Percentiles rank a stretch among this genome's conserved stretches.
Evolutionary conservation across 257 asterid genomes (phyloP).

Genomic region (Salvia splendens): DNA sequence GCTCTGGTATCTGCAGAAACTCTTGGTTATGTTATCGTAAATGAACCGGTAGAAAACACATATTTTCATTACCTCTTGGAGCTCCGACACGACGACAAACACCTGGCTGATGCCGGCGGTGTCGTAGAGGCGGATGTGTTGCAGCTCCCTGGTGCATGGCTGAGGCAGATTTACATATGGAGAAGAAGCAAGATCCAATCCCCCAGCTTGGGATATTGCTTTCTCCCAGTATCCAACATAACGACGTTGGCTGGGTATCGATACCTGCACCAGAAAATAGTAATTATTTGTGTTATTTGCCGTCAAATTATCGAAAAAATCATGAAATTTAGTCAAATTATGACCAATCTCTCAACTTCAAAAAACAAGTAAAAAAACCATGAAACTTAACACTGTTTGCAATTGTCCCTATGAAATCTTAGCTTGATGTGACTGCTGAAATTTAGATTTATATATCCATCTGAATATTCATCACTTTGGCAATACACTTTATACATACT

Average conservation of each 20-base stretch:
- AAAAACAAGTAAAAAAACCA: too few relatives aligned
- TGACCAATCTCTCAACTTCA: too few relatives aligned
- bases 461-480: too few relatives aligned
- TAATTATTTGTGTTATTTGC: too few relatives aligned
- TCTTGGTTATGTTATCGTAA: not conserved
- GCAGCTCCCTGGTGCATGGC: slow-evolving; percentile 58
- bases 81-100: slow-evolving; percentile 59
- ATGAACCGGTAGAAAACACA: not conserved
- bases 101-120: slow-evolving; percentile 47
- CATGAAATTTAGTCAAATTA: too few relatives aligned
- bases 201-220: slow-evolving; percentile 37
- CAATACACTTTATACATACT: too few relatives aligned
- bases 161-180: slow-evolving; percentile 52
- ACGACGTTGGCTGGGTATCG: slow-evolving; percentile 84
- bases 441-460: too few relatives aligned
- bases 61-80: slow-evolving; percentile 49
- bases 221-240: slow-evolving; percentile 79
- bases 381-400: too few relatives aligned
- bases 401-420: too few relatives aligned
- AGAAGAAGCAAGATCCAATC: slow-evolving; percentile 36
- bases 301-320: too few relatives aligned
- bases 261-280: slow-evolving; percentile 44
- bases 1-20: slow-evolving; percentile 54
- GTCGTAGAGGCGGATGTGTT: slow-evolving; percentile 68
- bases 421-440: too few relatives aligned